A percentile compares a stretch with the other conserved stretches of the same genome.
phyloP scores from a whole-genome alignment of 495 filamentous ascomycete species.

The Darksidea phi region DNA sequence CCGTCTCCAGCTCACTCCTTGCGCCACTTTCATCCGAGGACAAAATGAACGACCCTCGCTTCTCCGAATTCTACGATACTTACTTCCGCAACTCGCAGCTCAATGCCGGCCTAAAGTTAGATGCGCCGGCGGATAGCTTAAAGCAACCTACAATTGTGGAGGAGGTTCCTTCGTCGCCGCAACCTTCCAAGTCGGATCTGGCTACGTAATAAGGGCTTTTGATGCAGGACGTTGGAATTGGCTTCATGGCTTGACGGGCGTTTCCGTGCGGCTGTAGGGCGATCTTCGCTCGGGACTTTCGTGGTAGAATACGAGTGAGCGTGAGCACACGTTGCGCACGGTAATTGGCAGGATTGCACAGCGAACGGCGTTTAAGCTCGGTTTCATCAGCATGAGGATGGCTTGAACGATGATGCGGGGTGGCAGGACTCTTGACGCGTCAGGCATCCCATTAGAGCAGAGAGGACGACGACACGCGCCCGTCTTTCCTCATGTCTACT shows the following conservation, averaged over 20 bases:
- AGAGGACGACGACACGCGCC: not conserved
- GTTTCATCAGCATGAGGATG: not conserved
- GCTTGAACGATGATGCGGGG: not conserved
- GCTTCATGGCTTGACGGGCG: not conserved
- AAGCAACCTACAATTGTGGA: conserved; percentile 31
- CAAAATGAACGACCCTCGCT: conserved; percentile 14
- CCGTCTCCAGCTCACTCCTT: conserved; percentile 8
- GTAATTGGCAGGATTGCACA: conserved; percentile 9
- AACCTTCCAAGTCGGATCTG: conserved; percentile 13
- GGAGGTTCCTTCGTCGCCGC: conserved; percentile 27
- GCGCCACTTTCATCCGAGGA: conserved; percentile 10
- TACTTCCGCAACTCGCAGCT: conserved; percentile 35
- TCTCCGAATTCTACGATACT: conserved; percentile 37
- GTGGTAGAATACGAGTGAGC: too few relatives aligned
- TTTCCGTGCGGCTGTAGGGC: too few relatives aligned
- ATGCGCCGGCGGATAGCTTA: conserved; percentile 9
- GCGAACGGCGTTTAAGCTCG: conserved; percentile 17
- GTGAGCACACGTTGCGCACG: not conserved
- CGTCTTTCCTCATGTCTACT: not conserved
- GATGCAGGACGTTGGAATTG: not conserved
- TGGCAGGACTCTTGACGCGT: too few relatives aligned
- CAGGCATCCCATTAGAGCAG: too few relatives aligned
- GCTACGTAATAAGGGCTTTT: not conserved
- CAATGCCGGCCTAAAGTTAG: not conserved
- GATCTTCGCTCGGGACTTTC: too few relatives aligned